Evolutionary conservation across 257 asterid genomes (phyloP), one percentile per base, ranked within the genome.

Genomic region (Nicotiana tomentosiformis): DNA sequence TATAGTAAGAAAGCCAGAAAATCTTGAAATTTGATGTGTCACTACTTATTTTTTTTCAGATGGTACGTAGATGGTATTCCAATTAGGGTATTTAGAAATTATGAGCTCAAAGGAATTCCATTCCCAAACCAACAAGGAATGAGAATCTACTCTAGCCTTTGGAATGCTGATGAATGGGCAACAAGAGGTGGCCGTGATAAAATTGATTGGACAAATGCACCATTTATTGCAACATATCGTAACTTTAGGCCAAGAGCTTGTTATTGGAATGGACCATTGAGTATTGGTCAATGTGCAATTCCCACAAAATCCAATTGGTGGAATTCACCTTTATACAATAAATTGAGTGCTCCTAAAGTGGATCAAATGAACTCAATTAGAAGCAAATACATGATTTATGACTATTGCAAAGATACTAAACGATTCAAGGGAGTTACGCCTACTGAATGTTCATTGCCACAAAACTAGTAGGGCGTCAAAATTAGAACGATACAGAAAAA

Each of bases 121-220:
- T 95, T 84, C 81, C 97, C 97, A 20, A 89, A 85, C 66, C 83
- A 84, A 83, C 90, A 91, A 82, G 89, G 92, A 9, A 93, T 95
- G 98, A 85, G 89, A 83, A 93, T 85, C 2, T 90, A 92, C 82
- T 84, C 92, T 17, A 95, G 97, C 90, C 86, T 93, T 35, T 95
- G 98, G 98, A 90, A 93, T 82, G 98, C 92, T 2, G 97, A 93
- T 78, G 84, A 88, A 55, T 93, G 98, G 98, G 98, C 98, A 15
- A 95, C 98, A 0, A 89, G 92, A 84, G 91, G 92, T 0, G 98
- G 98, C 16, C 89, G 81, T 8, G 98, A 78, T 1, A 95, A 90
- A 87, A 92, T 87, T 18, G 88, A 94, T 66, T 93, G 97, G 98
- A 84, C 20, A 15, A 80, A 79, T 9, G 87, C 96, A 12, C 97